Conservation (phyloP, 768 basidiomycete species). For the Boletus patriciae region DNA sequence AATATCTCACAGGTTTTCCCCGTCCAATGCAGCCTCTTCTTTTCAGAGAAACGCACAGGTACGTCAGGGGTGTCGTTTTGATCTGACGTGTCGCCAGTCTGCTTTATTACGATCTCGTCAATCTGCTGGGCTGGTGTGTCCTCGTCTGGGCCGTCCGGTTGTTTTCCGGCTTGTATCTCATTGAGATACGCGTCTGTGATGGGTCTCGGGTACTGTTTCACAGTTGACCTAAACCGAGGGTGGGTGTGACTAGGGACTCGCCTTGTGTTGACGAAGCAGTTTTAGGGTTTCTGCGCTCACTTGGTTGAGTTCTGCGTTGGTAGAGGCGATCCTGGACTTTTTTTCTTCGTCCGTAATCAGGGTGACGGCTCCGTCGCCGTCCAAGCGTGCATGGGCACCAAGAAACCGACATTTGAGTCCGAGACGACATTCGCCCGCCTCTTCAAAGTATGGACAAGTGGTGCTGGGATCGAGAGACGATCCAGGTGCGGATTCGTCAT, state of each 20-base stretch:
- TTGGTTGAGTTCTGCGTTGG: conserved; percentile 69
- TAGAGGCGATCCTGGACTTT: conserved; percentile 46
- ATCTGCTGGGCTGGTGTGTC: background rate
- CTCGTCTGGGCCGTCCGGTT: conserved; percentile 1
- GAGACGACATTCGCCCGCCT: conserved; percentile 32
- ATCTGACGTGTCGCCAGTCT: conserved; percentile 37
- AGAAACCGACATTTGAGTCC: conserved; percentile 94
- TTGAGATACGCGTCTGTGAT: conserved; percentile 61
- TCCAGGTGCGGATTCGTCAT: background rate
- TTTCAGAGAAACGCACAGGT: conserved; percentile 71
- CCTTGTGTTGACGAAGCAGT: conserved; percentile 67
- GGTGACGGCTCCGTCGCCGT: conserved; percentile 44
- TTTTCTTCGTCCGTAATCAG: conserved; percentile 59
- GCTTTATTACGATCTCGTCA: conserved; percentile 30
- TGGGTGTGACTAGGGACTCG: conserved; percentile 26
- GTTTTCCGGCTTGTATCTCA: conserved; percentile 43
- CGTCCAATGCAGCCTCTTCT: conserved; percentile 81
- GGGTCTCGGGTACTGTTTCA: conserved; percentile 60
- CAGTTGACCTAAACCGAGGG: background rate
- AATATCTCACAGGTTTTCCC: conserved; percentile 74
- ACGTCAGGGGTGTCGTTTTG: conserved; percentile 67
- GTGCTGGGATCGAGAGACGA: conserved; percentile 25
- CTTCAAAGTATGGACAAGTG: conserved; percentile 28
- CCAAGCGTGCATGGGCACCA: conserved; percentile 63
- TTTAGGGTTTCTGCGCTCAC: conserved; percentile 57